Evolutionary conservation across 495 filamentous ascomycete species (phyloP).

Genomic region (Chaetomium fimeti): DNA sequence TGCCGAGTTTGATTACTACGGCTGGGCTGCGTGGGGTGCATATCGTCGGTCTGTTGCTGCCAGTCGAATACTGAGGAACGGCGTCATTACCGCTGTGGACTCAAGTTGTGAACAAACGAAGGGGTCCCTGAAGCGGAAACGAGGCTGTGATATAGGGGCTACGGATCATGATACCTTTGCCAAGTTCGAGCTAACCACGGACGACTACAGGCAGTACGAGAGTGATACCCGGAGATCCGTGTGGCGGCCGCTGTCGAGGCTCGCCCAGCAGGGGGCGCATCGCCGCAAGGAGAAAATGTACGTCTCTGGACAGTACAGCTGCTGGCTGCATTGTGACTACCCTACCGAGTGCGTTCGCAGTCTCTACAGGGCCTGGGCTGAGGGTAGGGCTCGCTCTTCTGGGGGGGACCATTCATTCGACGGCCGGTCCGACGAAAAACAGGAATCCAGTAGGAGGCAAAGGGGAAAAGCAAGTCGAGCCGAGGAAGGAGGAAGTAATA

Average conservation of each 20-base stretch:
- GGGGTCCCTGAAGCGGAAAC: neutral
- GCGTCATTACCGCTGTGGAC: neutral
- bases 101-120: too few relatives aligned
- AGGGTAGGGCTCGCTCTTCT: constrained; percentile 4
- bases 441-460: neutral
- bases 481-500: neutral
- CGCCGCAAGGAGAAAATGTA: constrained; percentile 34
- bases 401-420: neutral
- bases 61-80: neutral
- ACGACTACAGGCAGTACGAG: neutral
- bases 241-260: constrained; percentile 5
- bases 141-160: neutral
- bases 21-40: constrained; percentile 42
- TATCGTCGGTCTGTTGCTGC: constrained; percentile 26
- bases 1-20: constrained; percentile 45
- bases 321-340: constrained; percentile 46
- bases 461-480: neutral
- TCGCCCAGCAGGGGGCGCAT: constrained; percentile 9
- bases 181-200: neutral
- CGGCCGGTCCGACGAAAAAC: neutral
- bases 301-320: constrained; percentile 33
- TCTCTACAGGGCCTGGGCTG: constrained; percentile 13
- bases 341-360: constrained; percentile 44
- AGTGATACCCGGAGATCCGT: neutral
- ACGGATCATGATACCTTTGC: neutral